These are phyloP conservation scores for Ceratobasidium sp. DNA, from an alignment of 1,284 basidiomycete species.

Conservation along the genomic window DNA sequence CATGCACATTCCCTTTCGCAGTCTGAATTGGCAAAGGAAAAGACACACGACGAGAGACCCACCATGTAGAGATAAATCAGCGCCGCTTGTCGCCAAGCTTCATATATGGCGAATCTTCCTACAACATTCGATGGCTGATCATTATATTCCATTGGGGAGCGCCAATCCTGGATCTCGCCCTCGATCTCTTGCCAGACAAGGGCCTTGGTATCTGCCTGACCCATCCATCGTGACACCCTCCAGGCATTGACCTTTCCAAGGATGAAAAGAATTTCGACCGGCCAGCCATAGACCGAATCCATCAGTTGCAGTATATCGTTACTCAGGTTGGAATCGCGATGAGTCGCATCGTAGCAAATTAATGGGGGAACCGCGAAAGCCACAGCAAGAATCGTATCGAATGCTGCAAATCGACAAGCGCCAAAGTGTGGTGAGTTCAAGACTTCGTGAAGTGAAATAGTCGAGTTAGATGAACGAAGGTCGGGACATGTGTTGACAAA, in stretches of 20 bases:
- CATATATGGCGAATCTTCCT: neutral
- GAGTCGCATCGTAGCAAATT: neutral
- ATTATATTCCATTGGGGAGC: neutral
- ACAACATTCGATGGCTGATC: neutral
- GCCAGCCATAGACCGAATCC: constrained; percentile 9
- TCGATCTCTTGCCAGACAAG: neutral
- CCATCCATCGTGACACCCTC: neutral
- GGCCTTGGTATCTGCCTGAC: too few species aligned
- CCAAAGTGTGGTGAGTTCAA: neutral
- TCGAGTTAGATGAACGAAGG: neutral
- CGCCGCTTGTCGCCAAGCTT: constrained; percentile 8
- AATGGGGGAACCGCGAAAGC: neutral
- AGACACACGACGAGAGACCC: neutral
- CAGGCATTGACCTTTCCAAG: constrained; percentile 13
- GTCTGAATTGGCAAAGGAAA: neutral
- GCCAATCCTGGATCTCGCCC: neutral
- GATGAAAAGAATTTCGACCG: neutral
- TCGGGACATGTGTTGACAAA: neutral
- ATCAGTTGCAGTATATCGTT: neutral
- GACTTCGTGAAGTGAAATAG: neutral
- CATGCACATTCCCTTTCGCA: constrained; percentile 5
- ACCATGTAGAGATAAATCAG: constrained; percentile 32
- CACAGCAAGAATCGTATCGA: neutral
- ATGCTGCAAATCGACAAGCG: neutral
- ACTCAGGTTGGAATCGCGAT: neutral